These are phyloP conservation scores for Lachancea kluyveri DNA, from an alignment of 805 yeast species.

Conservation along the genomic window DNA sequence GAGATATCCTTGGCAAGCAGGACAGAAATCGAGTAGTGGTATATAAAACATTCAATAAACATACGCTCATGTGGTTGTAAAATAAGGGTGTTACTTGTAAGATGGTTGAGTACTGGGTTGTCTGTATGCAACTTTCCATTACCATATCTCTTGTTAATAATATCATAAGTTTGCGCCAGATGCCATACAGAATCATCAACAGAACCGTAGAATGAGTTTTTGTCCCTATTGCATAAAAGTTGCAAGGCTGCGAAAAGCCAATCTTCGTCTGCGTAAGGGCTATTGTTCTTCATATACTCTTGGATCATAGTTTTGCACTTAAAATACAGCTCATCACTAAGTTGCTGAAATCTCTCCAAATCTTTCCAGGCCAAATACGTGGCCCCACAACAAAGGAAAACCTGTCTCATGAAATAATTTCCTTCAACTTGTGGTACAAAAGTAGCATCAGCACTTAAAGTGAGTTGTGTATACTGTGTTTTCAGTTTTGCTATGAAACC, in stretches of 20 bases:
- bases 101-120: neutral
- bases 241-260: slow-evolving; percentile 12
- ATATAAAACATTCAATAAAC: slow-evolving; percentile 38
- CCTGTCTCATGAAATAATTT: slow-evolving; percentile 7
- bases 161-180: slow-evolving; percentile 1
- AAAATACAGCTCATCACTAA: slow-evolving; percentile 8
- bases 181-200: slow-evolving; percentile 1
- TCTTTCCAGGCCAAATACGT: slow-evolving; percentile 10
- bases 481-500: slow-evolving; percentile 37
- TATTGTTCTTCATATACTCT: slow-evolving; percentile 4
- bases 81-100: no score
- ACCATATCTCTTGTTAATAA: slow-evolving; percentile 2
- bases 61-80: slow-evolving; percentile 29
- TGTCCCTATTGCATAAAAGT: slow-evolving; percentile 9
- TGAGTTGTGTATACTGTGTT: slow-evolving; percentile 36
- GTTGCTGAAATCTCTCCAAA: slow-evolving; percentile 4
- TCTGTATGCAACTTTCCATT: slow-evolving; percentile 2
- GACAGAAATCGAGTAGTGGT: slow-evolving; percentile 35
- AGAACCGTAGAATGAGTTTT: slow-evolving; percentile 5
- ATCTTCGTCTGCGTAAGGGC: slow-evolving; percentile 7
- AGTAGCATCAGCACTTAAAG: slow-evolving; percentile 34
- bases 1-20: slow-evolving; percentile 31
- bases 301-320: slow-evolving; percentile 6
- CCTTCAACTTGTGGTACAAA: slow-evolving; percentile 31
- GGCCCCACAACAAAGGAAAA: slow-evolving; percentile 11